Evolutionary conservation across 768 basidiomycete species (phyloP).

Genomic region (Cystobasidium onofrii): DNA sequence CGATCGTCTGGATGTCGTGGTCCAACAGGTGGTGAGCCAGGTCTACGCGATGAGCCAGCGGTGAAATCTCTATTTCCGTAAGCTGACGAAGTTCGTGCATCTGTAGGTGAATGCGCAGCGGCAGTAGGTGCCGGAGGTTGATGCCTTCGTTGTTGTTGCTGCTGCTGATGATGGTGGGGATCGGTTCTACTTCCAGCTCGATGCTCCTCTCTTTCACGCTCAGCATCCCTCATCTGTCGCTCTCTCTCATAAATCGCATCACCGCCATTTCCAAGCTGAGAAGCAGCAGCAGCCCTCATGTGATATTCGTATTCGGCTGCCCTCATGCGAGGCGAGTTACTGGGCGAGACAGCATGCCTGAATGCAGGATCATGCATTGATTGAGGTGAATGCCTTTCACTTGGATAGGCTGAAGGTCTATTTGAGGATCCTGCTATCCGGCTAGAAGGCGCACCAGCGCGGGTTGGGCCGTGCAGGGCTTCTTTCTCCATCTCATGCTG

Average conservation of each 20-base stretch:
- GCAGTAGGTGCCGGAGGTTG: neutral
- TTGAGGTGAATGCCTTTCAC: conserved; percentile 10
- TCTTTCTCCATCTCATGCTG: neutral
- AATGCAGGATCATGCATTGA: neutral
- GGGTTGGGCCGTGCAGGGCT: neutral
- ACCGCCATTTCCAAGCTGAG: neutral
- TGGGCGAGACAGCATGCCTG: neutral
- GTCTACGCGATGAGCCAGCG: neutral
- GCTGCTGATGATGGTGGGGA: neutral
- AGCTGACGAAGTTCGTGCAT: neutral
- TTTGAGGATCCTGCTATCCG: neutral
- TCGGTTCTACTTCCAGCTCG: neutral
- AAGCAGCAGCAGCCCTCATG: neutral
- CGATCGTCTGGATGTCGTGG: conserved; percentile 1
- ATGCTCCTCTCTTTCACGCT: conserved; percentile 1
- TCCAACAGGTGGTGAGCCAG: neutral
- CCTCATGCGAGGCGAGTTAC: conserved; percentile 1
- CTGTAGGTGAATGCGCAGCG: conserved; percentile 2
- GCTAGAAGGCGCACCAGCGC: neutral
- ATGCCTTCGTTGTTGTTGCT: neutral
- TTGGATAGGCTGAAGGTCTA: neutral
- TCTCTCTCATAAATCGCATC: neutral
- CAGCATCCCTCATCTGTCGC: neutral
- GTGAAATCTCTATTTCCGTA: neutral
- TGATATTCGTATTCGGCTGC: conserved; percentile 1